Percentiles rank a stretch among this genome's conserved stretches.
Conservation (phyloP, 192 early-diverging fungal genomes). For the Coemansia sp. region DNA sequence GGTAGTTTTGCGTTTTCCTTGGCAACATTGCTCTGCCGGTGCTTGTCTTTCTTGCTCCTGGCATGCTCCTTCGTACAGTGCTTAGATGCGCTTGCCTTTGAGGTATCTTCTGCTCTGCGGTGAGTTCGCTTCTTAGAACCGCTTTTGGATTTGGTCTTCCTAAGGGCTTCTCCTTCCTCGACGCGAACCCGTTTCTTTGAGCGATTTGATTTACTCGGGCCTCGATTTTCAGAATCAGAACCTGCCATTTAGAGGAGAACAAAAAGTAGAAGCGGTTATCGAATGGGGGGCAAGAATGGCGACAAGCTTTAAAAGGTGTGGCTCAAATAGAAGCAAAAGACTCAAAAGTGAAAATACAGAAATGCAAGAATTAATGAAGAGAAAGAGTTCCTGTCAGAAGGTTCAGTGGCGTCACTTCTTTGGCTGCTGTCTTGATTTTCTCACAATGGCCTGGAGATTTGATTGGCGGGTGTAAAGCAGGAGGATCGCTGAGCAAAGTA, state of each 20-base stretch:
- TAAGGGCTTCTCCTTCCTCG: too few relatives aligned
- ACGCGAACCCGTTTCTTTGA: not conserved
- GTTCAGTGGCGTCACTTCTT: not conserved
- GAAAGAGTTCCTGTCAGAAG: too few relatives aligned
- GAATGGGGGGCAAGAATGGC: too few relatives aligned
- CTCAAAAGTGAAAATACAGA: too few relatives aligned
- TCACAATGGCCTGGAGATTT: not conserved
- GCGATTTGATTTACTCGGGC: not conserved
- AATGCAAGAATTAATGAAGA: too few relatives aligned
- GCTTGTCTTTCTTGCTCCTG: not conserved
- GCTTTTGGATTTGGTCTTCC: too few relatives aligned
- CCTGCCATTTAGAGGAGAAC: not conserved
- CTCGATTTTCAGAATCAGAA: not conserved
- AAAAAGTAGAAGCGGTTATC: too few relatives aligned
- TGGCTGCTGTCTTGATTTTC: not conserved
- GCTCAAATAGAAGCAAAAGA: not conserved
- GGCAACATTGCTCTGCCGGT: not conserved
- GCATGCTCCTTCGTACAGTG: not conserved
- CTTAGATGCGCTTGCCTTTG: not conserved
- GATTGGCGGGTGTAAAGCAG: not conserved
- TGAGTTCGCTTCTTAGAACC: too few relatives aligned
- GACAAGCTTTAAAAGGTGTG: too few relatives aligned
- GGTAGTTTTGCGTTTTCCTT: not conserved
- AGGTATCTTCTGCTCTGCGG: not conserved
- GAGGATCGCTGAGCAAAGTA: too few relatives aligned